Percentiles rank a stretch among this genome's conserved stretches.
Conservation (phyloP, 108 stramenopile species). For the Conticribra weissflogii region DNA sequence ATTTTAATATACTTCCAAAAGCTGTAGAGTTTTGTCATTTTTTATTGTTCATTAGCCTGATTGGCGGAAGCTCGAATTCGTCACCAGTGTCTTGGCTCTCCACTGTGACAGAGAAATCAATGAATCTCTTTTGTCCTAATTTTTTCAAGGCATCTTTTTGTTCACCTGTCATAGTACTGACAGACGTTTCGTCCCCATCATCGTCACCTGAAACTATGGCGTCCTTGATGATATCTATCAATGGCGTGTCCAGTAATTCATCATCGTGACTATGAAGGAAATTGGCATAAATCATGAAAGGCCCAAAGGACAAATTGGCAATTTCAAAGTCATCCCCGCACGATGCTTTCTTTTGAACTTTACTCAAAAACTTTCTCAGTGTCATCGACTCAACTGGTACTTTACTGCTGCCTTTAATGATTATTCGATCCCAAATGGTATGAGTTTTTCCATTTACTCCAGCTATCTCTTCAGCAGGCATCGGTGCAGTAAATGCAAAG, state of each 20-base stretch:
- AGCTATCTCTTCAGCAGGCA: conserved; percentile 70
- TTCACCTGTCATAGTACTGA: conserved; percentile 25
- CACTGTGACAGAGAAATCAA: conserved; percentile 74
- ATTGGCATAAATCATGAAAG: conserved; percentile 84
- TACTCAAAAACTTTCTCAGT: conserved; percentile 54
- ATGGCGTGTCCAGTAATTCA: conserved; percentile 57
- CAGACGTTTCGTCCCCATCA: conserved; percentile 53
- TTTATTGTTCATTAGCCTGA: conserved; percentile 34
- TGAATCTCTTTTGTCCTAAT: conserved; percentile 36
- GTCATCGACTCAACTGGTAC: conserved; percentile 54
- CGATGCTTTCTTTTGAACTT: conserved; percentile 54
- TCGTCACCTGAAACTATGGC: conserved; percentile 61
- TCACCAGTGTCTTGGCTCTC: conserved; percentile 76
- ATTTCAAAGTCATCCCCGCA: conserved; percentile 59
- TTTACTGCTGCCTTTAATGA: conserved; percentile 70
- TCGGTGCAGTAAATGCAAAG: conserved; percentile 93
- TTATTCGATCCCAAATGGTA: conserved; percentile 94
- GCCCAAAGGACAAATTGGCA: conserved; percentile 70
- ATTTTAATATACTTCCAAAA: no score
- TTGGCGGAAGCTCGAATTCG: conserved; percentile 75
- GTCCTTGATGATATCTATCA: conserved; percentile 65
- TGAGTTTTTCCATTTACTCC: conserved; percentile 69
- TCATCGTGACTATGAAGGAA: conserved; percentile 82
- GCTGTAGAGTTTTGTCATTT: no score
- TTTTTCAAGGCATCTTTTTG: conserved; percentile 30